Conservation (phyloP, 768 basidiomycete genomes). For the Leccinellum luteum region DNA sequence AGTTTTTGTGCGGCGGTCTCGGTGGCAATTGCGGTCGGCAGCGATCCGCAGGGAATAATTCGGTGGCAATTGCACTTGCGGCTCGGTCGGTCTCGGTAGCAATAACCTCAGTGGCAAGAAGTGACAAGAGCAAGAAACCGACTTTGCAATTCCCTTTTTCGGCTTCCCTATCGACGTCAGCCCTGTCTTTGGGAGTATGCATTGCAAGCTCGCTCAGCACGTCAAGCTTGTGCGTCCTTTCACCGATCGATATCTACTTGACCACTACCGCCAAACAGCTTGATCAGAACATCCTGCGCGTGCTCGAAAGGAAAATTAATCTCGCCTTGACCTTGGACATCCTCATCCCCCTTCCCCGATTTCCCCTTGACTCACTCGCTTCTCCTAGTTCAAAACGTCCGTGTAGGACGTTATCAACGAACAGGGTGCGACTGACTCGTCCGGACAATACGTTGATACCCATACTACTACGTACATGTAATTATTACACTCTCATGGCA, state of each 20-base stretch:
- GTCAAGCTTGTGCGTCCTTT: conserved; percentile 62
- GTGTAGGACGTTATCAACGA: conserved; percentile 94
- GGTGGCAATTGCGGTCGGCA: not conserved
- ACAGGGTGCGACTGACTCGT: conserved; percentile 41
- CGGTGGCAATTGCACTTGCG: conserved; percentile 1
- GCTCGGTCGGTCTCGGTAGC: not conserved
- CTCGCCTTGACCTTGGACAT: conserved; percentile 85
- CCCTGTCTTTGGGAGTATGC: conserved; percentile 90
- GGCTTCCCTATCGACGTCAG: conserved; percentile 12
- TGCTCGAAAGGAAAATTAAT: conserved; percentile 92
- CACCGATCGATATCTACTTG: conserved; percentile 42
- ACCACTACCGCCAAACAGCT: conserved; percentile 65
- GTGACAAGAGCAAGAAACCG: not conserved
- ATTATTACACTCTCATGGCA: conserved; percentile 59
- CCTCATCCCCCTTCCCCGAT: not conserved
- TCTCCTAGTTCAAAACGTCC: conserved; percentile 84
- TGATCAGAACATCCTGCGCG: conserved; percentile 74
- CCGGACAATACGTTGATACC: conserved; percentile 19
- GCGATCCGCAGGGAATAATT: no score
- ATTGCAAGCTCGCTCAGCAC: conserved; percentile 76
- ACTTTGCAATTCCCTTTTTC: not conserved
- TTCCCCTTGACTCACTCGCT: conserved; percentile 2
- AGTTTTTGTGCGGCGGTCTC: not conserved
- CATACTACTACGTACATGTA: conserved; percentile 11
- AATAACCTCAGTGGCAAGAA: not conserved